Evolutionary conservation across 768 basidiomycete species (phyloP), one percentile per base, ranked within the genome.

Genomic region (Termitomyces heimii): DNA sequence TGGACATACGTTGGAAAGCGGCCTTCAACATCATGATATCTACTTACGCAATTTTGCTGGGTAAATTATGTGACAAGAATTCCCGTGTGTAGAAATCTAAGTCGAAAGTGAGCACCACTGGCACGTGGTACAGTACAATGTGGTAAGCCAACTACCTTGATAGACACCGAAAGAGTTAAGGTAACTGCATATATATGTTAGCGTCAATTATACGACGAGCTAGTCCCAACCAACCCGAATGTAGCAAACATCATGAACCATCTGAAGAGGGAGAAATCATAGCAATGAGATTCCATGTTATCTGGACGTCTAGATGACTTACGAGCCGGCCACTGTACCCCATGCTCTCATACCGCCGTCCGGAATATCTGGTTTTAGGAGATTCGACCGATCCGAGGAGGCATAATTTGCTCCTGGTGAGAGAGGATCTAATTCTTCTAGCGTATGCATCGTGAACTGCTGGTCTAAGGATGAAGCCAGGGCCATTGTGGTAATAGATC

Each of bases 221-320:
- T 20, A 18, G n/a, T n/a, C 32, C 14, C 24, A 9, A 49, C 54
- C 28, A 8, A 62, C 57, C 61, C 61, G 26, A 61, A 58, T 52
- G 54, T 61, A 22, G 53, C 57, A 44, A 61, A 58, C 56, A 61
- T 57, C 53, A 61, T 52, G 43, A 61, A 55, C 60, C 60, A 61
- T 14, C 60, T 61, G 22, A 24, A 54, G 16, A 24, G 20, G 22
- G n/a, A 20, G 10, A 37, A 51, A n/a, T 24, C 24, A 13, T n/a
- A 18, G 12, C n/a, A 24, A 28, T 42, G 24, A 57, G 35, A 1
- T 40, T 31, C 2, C 14, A 42, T 26, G 32, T n/a, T 26, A 1
- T 9, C 4, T 12, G 4, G 13, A 14, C 46, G 28, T 52, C 31
- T 37, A 39, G 29, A 50, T 13, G 18, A 58, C 60, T 1, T 56